A percentile compares a stretch with the other conserved stretches of the same genome.
Conservation (phyloP, 306 rosid species). For the Dicorynia guianensis region DNA sequence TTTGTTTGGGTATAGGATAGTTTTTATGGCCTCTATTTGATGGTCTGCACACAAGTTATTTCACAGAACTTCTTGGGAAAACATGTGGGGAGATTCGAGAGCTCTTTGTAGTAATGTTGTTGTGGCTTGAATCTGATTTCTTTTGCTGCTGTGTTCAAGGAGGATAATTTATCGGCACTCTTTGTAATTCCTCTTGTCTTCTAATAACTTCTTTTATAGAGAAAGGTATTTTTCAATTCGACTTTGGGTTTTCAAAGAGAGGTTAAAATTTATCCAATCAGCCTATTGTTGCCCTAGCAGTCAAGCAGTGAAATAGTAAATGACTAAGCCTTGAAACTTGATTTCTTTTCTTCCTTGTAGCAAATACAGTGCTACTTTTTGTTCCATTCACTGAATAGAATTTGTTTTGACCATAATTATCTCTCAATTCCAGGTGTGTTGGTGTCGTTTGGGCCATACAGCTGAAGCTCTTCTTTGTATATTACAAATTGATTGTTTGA, state of each 20-base stretch:
- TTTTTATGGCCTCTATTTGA: not conserved
- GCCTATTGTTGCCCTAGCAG: slow-evolving; percentile 31
- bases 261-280: slow-evolving; percentile 26
- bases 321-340: slow-evolving; percentile 25
- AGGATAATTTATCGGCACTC: not conserved
- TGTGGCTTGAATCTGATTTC: slow-evolving; percentile 12
- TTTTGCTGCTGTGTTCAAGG: slow-evolving; percentile 28
- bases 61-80: slow-evolving; percentile 17
- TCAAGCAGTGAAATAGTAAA: slow-evolving; percentile 28
- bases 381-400: slow-evolving; percentile 22
- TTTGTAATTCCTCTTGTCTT: slow-evolving; percentile 2
- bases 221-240: slow-evolving; percentile 25
- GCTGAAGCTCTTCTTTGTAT: slow-evolving; percentile 87
- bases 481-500: slow-evolving; percentile 75
- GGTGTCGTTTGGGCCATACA: slow-evolving; percentile 82
- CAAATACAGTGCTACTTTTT: slow-evolving; percentile 25
- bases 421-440: slow-evolving; percentile 69
- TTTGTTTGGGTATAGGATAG: not conserved
- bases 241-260: slow-evolving; percentile 39
- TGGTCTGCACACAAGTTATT: slow-evolving; percentile 11
- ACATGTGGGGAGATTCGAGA: not conserved
- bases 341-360: slow-evolving; percentile 9
- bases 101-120: slow-evolving; percentile 2
- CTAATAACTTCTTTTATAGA: not conserved
- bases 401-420: slow-evolving; percentile 29